Conservation (phyloP, 1,139 yeast species). For the Candida albicans region DNA sequence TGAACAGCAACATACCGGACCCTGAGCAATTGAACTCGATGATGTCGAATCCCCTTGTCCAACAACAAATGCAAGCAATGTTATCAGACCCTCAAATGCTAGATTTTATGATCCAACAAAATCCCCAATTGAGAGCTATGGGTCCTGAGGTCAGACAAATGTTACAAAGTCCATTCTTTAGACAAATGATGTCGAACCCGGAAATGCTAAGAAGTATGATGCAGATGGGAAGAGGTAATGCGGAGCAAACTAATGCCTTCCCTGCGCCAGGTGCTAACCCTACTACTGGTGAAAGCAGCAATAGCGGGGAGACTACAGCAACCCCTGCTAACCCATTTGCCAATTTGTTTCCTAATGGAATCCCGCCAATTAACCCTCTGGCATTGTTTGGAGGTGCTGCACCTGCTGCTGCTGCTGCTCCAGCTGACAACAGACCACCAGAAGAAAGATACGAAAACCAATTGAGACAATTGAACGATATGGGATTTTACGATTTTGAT, state of each 20-base stretch:
- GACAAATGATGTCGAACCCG: constrained; percentile 85
- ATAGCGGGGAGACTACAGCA: too few species aligned
- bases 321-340: constrained; percentile 57
- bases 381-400: constrained; percentile 44
- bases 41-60: constrained; percentile 80
- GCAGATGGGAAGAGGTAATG: constrained; percentile 59
- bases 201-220: constrained; percentile 81
- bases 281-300: constrained; percentile 20
- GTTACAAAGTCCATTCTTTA: constrained; percentile 80
- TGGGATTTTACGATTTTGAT: constrained; percentile 95
- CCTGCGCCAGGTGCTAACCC: constrained; percentile 60
- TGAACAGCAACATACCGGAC: constrained; percentile 65
- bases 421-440: constrained; percentile 84
- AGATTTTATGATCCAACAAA: constrained; percentile 77
- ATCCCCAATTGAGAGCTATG: constrained; percentile 82
- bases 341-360: constrained; percentile 40
- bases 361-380: constrained; percentile 43
- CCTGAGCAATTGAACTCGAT: constrained; percentile 71
- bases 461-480: constrained; percentile 88
- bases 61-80: constrained; percentile 79
- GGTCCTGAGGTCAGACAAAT: constrained; percentile 88
- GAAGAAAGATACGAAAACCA: constrained; percentile 93
- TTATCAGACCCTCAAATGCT: constrained; percentile 77
- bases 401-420: constrained; percentile 34
- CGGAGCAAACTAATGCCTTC: constrained; percentile 32